Evolutionary conservation across 2,329 filamentous ascomycete species (phyloP).

Genomic region (Boeremia exigua): DNA sequence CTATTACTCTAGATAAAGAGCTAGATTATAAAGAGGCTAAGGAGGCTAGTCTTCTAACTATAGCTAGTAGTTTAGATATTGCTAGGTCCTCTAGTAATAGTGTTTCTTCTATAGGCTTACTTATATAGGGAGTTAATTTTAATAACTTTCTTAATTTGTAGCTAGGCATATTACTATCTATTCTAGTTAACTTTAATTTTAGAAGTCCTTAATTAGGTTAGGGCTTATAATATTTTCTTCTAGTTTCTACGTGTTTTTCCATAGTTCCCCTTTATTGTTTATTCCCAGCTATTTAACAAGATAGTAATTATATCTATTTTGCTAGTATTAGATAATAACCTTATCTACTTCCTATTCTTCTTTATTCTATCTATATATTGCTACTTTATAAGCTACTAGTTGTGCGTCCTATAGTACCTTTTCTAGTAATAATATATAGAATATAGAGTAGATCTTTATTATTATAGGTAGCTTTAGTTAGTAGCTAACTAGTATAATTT

Average conservation of each 20-base stretch:
- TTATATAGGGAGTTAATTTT: background rate
- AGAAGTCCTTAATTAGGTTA: slow-evolving; percentile 9
- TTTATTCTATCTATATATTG: background rate
- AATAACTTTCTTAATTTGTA: slow-evolving; percentile 1
- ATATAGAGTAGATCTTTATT: background rate
- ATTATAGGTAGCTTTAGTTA: background rate
- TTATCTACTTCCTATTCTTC: slow-evolving; percentile 1
- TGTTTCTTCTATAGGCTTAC: background rate
- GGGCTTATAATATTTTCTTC: slow-evolving; percentile 12
- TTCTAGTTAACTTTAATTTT: slow-evolving; percentile 2
- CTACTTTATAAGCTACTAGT: background rate
- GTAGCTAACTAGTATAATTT: background rate
- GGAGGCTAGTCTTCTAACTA: background rate
- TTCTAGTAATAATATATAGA: background rate
- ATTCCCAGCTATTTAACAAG: slow-evolving; percentile 4
- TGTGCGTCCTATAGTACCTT: background rate
- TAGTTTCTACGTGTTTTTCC: slow-evolving; percentile 9
- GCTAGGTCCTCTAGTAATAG: too few species aligned
- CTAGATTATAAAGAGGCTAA: background rate
- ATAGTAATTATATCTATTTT: slow-evolving; percentile 9
- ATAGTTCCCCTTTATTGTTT: slow-evolving; percentile 1
- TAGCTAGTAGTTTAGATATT: too few species aligned
- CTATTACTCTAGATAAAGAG: background rate
- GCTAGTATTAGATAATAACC: background rate
- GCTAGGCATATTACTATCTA: background rate